Percentiles rank a stretch among this genome's conserved stretches.
Evolutionary conservation across 2,329 filamentous ascomycete species (phyloP).

Genomic region (Ceratocystis huliohia): DNA sequence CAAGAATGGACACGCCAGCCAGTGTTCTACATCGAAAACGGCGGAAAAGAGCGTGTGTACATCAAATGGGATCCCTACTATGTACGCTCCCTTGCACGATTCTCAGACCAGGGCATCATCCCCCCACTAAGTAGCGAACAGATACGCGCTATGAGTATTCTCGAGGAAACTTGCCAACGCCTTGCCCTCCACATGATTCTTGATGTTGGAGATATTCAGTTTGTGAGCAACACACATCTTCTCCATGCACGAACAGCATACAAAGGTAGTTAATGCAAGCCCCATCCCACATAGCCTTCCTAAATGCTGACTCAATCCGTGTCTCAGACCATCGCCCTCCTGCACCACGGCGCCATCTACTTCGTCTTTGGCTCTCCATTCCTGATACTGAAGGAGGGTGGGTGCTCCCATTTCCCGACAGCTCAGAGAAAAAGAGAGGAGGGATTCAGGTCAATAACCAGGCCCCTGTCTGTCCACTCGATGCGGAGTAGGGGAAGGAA

Average conservation of each 20-base stretch:
- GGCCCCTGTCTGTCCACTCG: slow-evolving; percentile 58
- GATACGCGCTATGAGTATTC: slow-evolving; percentile 45
- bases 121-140: slow-evolving; percentile 60
- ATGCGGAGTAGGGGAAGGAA: slow-evolving; percentile 50
- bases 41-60: slow-evolving; percentile 39
- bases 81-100: slow-evolving; percentile 60
- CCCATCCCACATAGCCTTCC: not conserved
- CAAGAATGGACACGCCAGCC: slow-evolving; percentile 60
- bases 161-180: slow-evolving; percentile 60
- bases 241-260: slow-evolving; percentile 74
- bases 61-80: slow-evolving; percentile 89
- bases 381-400: slow-evolving; percentile 75
- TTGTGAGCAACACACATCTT: slow-evolving; percentile 66
- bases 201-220: slow-evolving; percentile 80
- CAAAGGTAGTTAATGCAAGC: slow-evolving; percentile 30
- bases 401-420: slow-evolving; percentile 72
- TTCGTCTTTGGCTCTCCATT: slow-evolving; percentile 73
- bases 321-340: slow-evolving; percentile 44
- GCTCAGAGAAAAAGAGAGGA: slow-evolving; percentile 70
- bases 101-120: slow-evolving; percentile 59
- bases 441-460: slow-evolving; percentile 80
- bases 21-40: slow-evolving; percentile 65
- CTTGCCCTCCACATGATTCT: slow-evolving; percentile 72
- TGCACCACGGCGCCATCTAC: slow-evolving; percentile 59
- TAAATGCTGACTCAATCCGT: not conserved